These are phyloP conservation scores for Eremothecium gossypii DNA, from an alignment of 1,139 yeast species.

Conservation along the genomic window DNA sequence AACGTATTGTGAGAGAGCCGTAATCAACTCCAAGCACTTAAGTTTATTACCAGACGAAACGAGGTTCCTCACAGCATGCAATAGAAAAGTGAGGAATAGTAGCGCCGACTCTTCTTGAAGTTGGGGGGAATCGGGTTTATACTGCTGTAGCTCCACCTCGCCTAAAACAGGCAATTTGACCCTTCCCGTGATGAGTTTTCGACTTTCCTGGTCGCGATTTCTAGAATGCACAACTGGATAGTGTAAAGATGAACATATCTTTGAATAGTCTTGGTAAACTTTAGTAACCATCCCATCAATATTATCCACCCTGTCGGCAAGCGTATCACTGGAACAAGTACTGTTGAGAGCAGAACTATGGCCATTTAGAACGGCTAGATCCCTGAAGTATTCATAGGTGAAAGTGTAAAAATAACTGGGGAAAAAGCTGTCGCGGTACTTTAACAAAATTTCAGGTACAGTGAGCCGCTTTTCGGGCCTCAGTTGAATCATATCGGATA, in stretches of 20 bases:
- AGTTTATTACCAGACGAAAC: conserved; percentile 53
- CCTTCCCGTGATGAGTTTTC: neutral
- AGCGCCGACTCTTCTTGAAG: conserved; percentile 33
- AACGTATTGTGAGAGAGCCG: conserved; percentile 67
- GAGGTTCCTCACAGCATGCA: conserved; percentile 58
- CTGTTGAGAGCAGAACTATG: conserved; percentile 24
- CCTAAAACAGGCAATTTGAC: conserved; percentile 9
- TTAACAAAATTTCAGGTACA: conserved; percentile 45
- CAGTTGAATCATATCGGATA: conserved; percentile 51
- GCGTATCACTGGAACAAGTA: conserved; percentile 16
- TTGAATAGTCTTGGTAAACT: conserved; percentile 48
- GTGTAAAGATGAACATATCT: conserved; percentile 41
- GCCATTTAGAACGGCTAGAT: conserved; percentile 28
- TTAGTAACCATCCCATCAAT: conserved; percentile 55
- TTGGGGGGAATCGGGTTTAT: conserved; percentile 1
- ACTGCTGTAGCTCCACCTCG: conserved; percentile 7
- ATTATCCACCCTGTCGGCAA: conserved; percentile 31
- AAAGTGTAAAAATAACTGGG: conserved; percentile 67
- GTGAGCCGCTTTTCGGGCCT: conserved; percentile 53
- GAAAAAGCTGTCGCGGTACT: conserved; percentile 45
- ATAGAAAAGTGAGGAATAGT: conserved; percentile 52
- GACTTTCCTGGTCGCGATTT: conserved; percentile 3
- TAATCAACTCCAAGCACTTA: conserved; percentile 65
- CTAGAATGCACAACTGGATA: conserved; percentile 28
- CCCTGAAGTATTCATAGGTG: conserved; percentile 56